Base-by-base conservation (phyloP, 2,329 filamentous ascomycete species). In the Colletotrichum lupini region DNA sequence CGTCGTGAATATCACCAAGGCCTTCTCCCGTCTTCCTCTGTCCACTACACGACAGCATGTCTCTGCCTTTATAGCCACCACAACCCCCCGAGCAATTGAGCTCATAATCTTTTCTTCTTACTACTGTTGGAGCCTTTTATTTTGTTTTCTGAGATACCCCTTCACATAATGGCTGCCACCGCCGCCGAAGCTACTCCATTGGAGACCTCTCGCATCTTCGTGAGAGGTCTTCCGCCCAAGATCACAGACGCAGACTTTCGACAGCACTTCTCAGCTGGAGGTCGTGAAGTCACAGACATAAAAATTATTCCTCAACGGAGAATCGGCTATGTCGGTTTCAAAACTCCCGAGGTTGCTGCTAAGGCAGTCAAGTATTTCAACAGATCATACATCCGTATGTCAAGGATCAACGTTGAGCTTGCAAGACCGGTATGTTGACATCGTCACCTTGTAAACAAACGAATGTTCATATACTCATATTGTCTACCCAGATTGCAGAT, bases 251-350 rank as follows among this genome's bases (percentile, higher is more conserved):
- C 92, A 66, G 94, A 97, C 76, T 93, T 98, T 81, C 92, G 91
- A 81, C 95, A 94, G 81, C 95, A 98, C 85, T 99, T 99, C 83
- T 90, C 93, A 73, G 89, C 85, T 53, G 85, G 90, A 78, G 92
- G 92, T 75, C 90, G 90, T 75, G 87, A 93, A 75, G 91, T 98
- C 80, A 98, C 96, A 66, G 97, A 99, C 85, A 91, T 95, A 49
- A 97, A 97, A 88, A 90, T 98, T 81, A 94, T 98, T 80, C 91
- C 94, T 6, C 92, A 95, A 79, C 91, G 97, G 79, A 91, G 95
- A 77, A 98, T 99, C 83, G 97, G 95, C 78, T 99, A 98, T 88
- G 91, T 99, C 73, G 97, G 97, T 75, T 98, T 96, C 87, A 95
- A 94, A 84, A 94, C 90, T 64, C 86, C 93, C 16, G 91, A 96